These are phyloP conservation scores for Penicillium arizonense DNA, from an alignment of 495 filamentous ascomycete genomes.

Conservation along the genomic window DNA sequence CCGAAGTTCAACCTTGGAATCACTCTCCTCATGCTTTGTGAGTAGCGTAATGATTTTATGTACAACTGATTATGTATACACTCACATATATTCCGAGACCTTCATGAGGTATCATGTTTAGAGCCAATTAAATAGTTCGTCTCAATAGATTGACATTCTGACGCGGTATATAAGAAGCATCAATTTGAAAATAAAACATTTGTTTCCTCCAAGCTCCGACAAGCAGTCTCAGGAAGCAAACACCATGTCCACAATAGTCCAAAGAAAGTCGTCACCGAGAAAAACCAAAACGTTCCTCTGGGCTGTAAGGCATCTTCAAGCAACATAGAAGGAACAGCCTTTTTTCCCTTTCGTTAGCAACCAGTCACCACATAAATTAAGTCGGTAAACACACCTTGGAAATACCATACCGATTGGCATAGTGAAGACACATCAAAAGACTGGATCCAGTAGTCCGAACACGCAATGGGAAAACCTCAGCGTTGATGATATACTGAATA, in stretches of 20 bases:
- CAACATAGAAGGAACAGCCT: constrained; percentile 45
- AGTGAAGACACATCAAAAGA: constrained; percentile 48
- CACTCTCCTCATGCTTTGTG: no score
- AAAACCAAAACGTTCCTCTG: constrained; percentile 59
- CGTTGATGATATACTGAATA: constrained; percentile 66
- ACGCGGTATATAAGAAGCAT: no score
- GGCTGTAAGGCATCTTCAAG: constrained; percentile 27
- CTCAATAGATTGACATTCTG: no score
- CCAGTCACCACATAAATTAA: not conserved
- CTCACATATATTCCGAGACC: no score
- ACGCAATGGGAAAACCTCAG: constrained; percentile 61
- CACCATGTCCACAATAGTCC: constrained; percentile 50
- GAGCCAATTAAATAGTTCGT: no score
- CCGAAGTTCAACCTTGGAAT: no score
- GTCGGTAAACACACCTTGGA: constrained; percentile 23
- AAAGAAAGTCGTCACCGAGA: constrained; percentile 52
- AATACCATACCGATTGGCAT: constrained; percentile 58
- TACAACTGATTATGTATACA: no score
- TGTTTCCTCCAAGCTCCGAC: constrained; percentile 14
- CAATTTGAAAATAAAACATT: not conserved
- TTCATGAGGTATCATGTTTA: no score
- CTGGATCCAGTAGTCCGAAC: constrained; percentile 22
- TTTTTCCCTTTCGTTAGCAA: constrained; percentile 7
- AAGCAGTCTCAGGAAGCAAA: constrained; percentile 16
- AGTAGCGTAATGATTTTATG: no score